phyloP scores from a whole-genome alignment of 1,284 basidiomycete species.

The Marasmius sp. region DNA sequence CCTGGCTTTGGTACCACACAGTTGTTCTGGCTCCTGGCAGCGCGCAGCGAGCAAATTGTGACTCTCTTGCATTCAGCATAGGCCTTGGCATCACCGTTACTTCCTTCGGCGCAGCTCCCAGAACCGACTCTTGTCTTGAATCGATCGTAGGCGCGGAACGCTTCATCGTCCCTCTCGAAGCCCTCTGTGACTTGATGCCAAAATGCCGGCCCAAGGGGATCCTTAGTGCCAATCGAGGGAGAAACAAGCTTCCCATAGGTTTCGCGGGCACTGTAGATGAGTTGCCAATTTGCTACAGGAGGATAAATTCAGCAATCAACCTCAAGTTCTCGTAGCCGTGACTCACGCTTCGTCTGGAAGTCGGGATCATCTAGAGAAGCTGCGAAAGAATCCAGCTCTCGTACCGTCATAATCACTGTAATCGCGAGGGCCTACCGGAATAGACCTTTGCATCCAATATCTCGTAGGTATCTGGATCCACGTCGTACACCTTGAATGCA shows the following conservation, averaged over 20 bases:
- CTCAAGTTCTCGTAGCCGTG: background rate
- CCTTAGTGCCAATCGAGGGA: conserved; percentile 15
- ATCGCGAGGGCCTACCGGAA: conserved; percentile 29
- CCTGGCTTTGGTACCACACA: conserved; percentile 33
- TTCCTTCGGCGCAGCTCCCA: conserved; percentile 30
- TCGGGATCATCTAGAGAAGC: conserved; percentile 36
- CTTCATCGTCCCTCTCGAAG: conserved; percentile 46
- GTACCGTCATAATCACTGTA: background rate
- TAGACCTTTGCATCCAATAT: conserved; percentile 50
- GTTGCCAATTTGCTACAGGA: conserved; percentile 47
- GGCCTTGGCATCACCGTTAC: background rate
- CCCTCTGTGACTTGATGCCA: conserved; percentile 64
- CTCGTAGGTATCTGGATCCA: conserved; percentile 54
- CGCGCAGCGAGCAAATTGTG: conserved; percentile 48
- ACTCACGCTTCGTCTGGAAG: conserved; percentile 35
- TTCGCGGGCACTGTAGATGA: conserved; percentile 56
- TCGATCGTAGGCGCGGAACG: conserved; percentile 44
- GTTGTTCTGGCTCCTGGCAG: conserved; percentile 46
- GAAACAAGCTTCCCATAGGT: conserved; percentile 42
- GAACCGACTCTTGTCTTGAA: conserved; percentile 40
- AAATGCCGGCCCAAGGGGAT: conserved; percentile 44
- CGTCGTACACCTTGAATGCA: conserved; percentile 52
- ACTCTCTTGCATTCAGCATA: conserved; percentile 40
- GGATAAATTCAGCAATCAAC: background rate
- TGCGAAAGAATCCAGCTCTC: conserved; percentile 9